Evolutionary conservation across 371 early-diverging fungal genomes (phyloP), one percentile per base, ranked within the genome.

Genomic region (Capniomyces stellatus): DNA sequence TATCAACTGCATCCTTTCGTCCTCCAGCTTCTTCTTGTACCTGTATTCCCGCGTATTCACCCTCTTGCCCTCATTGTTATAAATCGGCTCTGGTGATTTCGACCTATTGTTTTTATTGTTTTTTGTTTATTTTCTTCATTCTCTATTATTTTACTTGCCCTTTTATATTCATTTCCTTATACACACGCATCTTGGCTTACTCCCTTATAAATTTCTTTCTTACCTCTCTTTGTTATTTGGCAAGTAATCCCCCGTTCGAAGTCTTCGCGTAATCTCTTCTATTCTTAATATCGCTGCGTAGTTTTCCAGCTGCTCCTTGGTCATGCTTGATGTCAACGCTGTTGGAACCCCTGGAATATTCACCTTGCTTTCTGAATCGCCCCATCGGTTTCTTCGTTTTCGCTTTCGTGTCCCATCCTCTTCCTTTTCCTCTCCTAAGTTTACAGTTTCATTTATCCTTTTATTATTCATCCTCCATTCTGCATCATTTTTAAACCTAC

Each of bases 21-120:
- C 89, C 64, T 95, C 96, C 39, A 89, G 72, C 61, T 83, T 85
- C 54, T 89, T 87, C 19, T 85, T 78, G 66, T 90, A 91, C 41
- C 96, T 77, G 28, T 75, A 75, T 59, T 95, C 96, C 54, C 93
- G 76, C 10, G 96, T 95, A 69, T 95, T 95, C 52, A 83, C 79
- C 71, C 96, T 88, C 63, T 89, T 88, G 55, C 93, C 93, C 56
- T 91, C 85, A 27, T 81, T 73, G 54, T 87, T 85, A 61, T 92
- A 95, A 18, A 77, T 71, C 8, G 96, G 96, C 62, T 87, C 85
- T 10, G 96, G 96, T 29, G 92, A 92, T 18, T 85, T 84, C 18
- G 96, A 95, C n/a, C n/a, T n/a, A n/a, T n/a, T n/a, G n/a, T n/a
- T n/a, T n/a, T n/a, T n/a, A n/a, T n/a, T n/a, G n/a, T n/a, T n/a